Evolutionary conservation across 148 eudicot species (phyloP).

Genomic region (Agrostemma githago): DNA sequence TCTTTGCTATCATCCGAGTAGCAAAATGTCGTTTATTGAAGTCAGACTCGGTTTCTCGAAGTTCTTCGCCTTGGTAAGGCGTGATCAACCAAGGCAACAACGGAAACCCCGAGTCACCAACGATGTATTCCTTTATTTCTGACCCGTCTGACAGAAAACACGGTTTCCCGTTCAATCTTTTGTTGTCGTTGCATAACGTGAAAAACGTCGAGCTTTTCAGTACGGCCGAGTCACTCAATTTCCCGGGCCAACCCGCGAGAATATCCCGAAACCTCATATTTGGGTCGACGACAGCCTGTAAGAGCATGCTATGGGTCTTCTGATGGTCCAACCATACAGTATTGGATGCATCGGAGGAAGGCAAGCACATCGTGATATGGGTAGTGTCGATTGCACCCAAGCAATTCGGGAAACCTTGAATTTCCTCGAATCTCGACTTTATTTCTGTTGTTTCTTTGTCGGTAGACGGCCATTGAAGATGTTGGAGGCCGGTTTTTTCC

Average conservation of each 20-base stretch:
- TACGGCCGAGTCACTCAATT: constrained; percentile 48
- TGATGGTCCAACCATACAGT: constrained; percentile 63
- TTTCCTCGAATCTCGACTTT: constrained; percentile 61
- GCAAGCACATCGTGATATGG: constrained; percentile 63
- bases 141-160: constrained; percentile 39
- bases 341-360: constrained; percentile 44
- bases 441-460: constrained; percentile 48
- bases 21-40: constrained; percentile 64
- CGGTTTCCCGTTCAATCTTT: constrained; percentile 49
- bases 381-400: constrained; percentile 82
- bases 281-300: constrained; percentile 89
- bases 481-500: constrained; percentile 67
- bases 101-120: constrained; percentile 68
- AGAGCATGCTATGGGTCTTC: constrained; percentile 75
- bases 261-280: constrained; percentile 70
- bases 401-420: constrained; percentile 78
- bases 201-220: constrained; percentile 57
- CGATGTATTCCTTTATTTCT: constrained; percentile 57
- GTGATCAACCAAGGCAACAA: constrained; percentile 74
- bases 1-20: constrained; percentile 58
- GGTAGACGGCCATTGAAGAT: constrained; percentile 73
- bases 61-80: constrained; percentile 52
- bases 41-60: constrained; percentile 33
- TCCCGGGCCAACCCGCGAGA: constrained; percentile 83
- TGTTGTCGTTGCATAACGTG: constrained; percentile 54